A percentile compares a stretch with the other conserved stretches of the same genome.
Evolutionary conservation across 179 eudicot genomes (phyloP).

Genomic region (Heliamphora pulchella): DNA sequence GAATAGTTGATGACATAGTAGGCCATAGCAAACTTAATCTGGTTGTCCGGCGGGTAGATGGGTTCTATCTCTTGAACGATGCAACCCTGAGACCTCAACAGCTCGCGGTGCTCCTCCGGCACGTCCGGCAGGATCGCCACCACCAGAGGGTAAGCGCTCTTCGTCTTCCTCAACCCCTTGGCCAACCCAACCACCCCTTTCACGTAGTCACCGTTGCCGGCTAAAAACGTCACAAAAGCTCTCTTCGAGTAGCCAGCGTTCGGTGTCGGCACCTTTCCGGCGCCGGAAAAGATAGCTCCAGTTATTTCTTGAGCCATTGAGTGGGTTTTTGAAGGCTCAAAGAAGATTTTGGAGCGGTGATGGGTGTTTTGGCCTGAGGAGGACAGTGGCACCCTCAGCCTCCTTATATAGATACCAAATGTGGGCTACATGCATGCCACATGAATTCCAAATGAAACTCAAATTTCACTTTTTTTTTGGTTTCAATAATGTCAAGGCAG

Average conservation of each 20-base stretch:
- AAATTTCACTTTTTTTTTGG: background rate
- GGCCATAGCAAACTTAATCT: constrained; percentile 14
- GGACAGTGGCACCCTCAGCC: background rate
- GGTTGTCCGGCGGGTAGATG: constrained; percentile 14
- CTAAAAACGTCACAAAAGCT: constrained; percentile 16
- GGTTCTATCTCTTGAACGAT: constrained; percentile 14
- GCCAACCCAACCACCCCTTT: constrained; percentile 21
- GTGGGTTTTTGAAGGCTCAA: background rate
- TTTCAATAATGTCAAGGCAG: too few relatives aligned
- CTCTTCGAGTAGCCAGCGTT: constrained; percentile 9
- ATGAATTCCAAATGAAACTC: constrained; percentile 18
- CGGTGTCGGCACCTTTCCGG: constrained; percentile 17
- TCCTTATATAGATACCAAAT: constrained; percentile 17
- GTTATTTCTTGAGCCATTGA: constrained; percentile 15
- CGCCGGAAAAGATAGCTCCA: background rate
- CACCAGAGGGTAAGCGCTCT: constrained; percentile 17
- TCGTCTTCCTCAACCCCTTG: constrained; percentile 13
- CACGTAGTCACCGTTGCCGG: constrained; percentile 18
- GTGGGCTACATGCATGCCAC: constrained; percentile 10
- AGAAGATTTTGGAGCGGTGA: background rate
- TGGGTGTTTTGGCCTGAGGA: background rate
- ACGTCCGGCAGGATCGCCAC: constrained; percentile 21
- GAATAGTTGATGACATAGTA: constrained; percentile 21
- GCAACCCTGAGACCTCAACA: constrained; percentile 18
- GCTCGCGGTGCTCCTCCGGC: constrained; percentile 20